Base-by-base conservation (phyloP, 371 early-diverging fungal species). In the Mortierella sp. region DNA sequence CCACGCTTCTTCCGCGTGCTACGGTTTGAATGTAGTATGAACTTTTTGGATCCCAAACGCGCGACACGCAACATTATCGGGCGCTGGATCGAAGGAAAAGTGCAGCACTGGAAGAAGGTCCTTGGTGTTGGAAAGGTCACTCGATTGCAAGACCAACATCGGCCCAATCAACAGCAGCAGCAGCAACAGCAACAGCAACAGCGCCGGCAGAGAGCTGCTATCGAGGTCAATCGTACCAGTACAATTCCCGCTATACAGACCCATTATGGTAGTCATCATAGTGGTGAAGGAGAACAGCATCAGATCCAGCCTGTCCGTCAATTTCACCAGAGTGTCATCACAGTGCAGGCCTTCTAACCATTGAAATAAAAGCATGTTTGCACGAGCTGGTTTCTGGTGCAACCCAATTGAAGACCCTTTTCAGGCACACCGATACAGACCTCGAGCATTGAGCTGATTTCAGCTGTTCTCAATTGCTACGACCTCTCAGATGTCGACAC, bases 1-100 rank as follows among this genome's bases (percentile, higher is more conserved):
- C 49, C 64, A 19, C 63, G 74, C 4, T 73, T 59, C 48, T 24
- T 73, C 18, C 64, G 64, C 16, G 39, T 28, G 2, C 50, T 68
- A 3, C 58, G 45, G 5, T 73, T 73, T 47, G 74, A 73, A 27
- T 73, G 74, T 61, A 73, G 74, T 45, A 73, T 73, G 68, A 73
- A 73, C 54, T 73, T 73, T 64, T 26, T 73, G 57, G 64, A 73
- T 13, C 68, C 68, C 8, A 63, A 64, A n/a, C 58, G 74, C 16
- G 74, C 74, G 5, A 67, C 74, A 3, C 61, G 74, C 19, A 73
- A 68, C 38, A 56, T 73, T 28, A 56, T 73, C 16, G 74, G 68
- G 3, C 68, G 74, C 1, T 73, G 74, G 74, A 24, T 73, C 6
- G 74, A 68, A 43, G 68, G 61, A 46, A 73, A 73, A 41, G 28